These are phyloP conservation scores for Leishmania aethiopica DNA, from an alignment of 208 protist species.

Conservation along the genomic window DNA sequence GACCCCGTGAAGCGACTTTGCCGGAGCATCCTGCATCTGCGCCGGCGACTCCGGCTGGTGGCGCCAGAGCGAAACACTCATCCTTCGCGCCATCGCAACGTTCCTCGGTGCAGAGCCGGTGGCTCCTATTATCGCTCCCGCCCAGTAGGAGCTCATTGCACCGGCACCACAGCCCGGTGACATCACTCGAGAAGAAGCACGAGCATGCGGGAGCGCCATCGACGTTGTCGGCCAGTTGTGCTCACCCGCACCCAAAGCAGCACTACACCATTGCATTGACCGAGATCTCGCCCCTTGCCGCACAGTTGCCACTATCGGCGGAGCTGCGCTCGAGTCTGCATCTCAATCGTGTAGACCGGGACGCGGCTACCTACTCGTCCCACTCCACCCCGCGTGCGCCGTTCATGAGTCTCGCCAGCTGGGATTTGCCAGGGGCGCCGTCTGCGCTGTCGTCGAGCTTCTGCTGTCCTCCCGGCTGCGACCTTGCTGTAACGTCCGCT, in stretches of 20 bases:
- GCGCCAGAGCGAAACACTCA: not conserved
- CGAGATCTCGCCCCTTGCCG: slow-evolving; percentile 27
- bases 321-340: slow-evolving; percentile 33
- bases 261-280: slow-evolving; percentile 15
- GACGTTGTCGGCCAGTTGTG: not conserved
- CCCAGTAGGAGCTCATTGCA: too few species aligned
- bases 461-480: slow-evolving; percentile 10
- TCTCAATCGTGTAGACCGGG: slow-evolving; percentile 26
- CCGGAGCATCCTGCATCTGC: not conserved
- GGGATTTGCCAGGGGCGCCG: not conserved
- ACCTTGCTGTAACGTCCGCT: not conserved
- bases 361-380: slow-evolving; percentile 36
- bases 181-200: not conserved
- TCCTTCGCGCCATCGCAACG: not conserved
- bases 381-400: slow-evolving; percentile 19
- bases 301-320: slow-evolving; percentile 26
- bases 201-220: not conserved
- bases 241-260: not conserved
- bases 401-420: not conserved
- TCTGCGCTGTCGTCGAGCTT: not conserved
- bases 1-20: not conserved
- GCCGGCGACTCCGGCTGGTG: not conserved
- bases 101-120: not conserved
- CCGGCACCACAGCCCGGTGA: not conserved
- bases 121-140: not conserved